These are phyloP conservation scores for Parasitella parasitica DNA, from an alignment of 371 early-diverging fungal genomes.

Conservation along the genomic window DNA sequence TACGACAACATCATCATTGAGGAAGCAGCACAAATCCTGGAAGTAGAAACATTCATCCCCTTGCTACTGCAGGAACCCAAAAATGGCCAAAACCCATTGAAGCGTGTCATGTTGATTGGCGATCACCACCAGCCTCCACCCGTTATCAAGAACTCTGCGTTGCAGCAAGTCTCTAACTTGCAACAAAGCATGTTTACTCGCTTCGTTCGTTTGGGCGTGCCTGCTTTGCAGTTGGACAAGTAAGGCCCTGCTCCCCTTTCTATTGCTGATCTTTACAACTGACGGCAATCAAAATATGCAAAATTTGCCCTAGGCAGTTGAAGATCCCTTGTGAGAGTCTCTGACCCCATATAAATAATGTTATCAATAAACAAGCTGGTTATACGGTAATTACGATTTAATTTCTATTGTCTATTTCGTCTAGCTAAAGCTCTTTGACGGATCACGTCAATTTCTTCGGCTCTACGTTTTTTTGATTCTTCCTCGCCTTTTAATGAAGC, in stretches of 20 bases:
- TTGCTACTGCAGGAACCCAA: slow-evolving; percentile 78
- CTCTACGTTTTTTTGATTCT: slow-evolving; percentile 32
- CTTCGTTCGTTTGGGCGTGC: slow-evolving; percentile 89
- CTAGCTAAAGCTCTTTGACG: slow-evolving; percentile 56
- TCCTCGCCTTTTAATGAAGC: slow-evolving; percentile 4
- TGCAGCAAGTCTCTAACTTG: slow-evolving; percentile 85
- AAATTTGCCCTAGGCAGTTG: slow-evolving; percentile 54
- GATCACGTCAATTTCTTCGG: slow-evolving; percentile 48
- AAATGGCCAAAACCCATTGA: slow-evolving; percentile 61
- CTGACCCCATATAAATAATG: too few relatives aligned
- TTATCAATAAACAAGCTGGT: too few relatives aligned
- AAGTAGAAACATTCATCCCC: slow-evolving; percentile 95
- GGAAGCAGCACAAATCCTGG: slow-evolving; percentile 96
- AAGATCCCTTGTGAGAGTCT: too few relatives aligned
- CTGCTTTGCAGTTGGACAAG: slow-evolving; percentile 76
- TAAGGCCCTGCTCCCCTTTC: slow-evolving; percentile 86
- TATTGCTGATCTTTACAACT: slow-evolving; percentile 81
- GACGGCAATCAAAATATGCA: slow-evolving; percentile 74
- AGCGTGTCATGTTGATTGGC: slow-evolving; percentile 94
- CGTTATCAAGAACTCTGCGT: slow-evolving; percentile 82
- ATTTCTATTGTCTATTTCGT: slow-evolving; percentile 18
- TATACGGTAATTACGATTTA: too few relatives aligned
- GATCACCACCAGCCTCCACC: slow-evolving; percentile 97
- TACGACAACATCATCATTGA: slow-evolving; percentile 97
- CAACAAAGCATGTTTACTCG: slow-evolving; percentile 92